Base-by-base conservation (phyloP, 148 eudicot genomes). In the Pharnaceum exiguum region DNA sequence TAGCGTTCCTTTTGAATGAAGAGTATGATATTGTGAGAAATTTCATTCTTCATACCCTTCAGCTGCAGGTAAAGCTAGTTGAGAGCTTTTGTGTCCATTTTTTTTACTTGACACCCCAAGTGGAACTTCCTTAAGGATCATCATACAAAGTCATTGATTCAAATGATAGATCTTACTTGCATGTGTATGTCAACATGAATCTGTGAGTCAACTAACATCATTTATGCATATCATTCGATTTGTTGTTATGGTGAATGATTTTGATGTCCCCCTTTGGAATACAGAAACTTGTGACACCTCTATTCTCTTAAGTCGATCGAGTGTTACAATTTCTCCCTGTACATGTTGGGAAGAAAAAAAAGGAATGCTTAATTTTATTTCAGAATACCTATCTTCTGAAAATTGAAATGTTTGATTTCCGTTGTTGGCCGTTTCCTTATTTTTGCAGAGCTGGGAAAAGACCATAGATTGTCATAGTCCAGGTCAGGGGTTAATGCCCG, bases 381-480 rank as follows among this genome's bases (percentile, higher is more conserved):
- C 47, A n/a, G n/a, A n/a, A n/a, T n/a, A n/a, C n/a, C n/a, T n/a
- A n/a, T 44, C 24, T 44, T 6, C 16, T 44, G 9, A 25, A 10
- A 9, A 7, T 5, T 45, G 26, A 35, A 13, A 5, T 55, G 35
- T 45, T 39, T 18, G 24, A 36, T 33, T 9, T 21, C 22, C 11
- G n/a, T n/a, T n/a, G n/a, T 51, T 1, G 35, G 15, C 36, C 46
- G 11, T 10, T 38, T 16, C 10, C 44, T 29, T 51, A 18, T 71
- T 54, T 30, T 36, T 33, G n/a, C 60, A 83, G 89, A 83, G 89
- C 60, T 83, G 89, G 89, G 89, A 79, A 70, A 83, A 79, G 70
- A 83, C 89, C 51, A 83, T 83, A 78, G 89, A 83, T 67, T 83
- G 85, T 67, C 82, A 83, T 50, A 83, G 89, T 77, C 89, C 89